A percentile compares a stretch with the other conserved stretches of the same genome.
Evolutionary conservation across 331 rosid genomes (phyloP).

Genomic region (Acacia pycnantha): DNA sequence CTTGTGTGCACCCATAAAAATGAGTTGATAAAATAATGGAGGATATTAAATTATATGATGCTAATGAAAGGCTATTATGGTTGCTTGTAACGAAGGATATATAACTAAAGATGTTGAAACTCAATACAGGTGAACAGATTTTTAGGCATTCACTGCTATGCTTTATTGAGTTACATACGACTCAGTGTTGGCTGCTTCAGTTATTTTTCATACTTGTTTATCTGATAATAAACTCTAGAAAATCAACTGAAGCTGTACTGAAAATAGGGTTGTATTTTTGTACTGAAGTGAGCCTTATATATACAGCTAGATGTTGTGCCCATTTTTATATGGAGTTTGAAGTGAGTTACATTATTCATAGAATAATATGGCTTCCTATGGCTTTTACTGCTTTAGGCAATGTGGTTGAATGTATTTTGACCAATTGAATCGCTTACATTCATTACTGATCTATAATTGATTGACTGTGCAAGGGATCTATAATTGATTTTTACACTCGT

Average conservation of each 20-base stretch:
- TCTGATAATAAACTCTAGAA: not conserved
- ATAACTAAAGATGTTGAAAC: not conserved
- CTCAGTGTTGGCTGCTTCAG: slow-evolving; percentile 12
- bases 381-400: not conserved
- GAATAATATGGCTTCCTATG: not conserved
- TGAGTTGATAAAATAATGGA: not conserved
- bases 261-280: not conserved
- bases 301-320: not conserved
- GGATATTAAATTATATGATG: not conserved
- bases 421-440: not conserved
- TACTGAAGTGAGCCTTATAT: not conserved
- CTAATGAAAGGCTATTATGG: not conserved
- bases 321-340: not conserved
- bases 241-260: not conserved
- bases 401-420: not conserved
- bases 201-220: not conserved
- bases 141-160: slow-evolving; percentile 3
- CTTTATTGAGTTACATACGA: not conserved
- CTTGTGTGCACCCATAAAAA: not conserved
- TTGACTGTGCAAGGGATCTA: not conserved
- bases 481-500: not conserved
- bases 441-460: not conserved
- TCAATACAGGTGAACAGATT: not conserved
- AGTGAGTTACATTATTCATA: not conserved
- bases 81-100: slow-evolving; percentile 22